A percentile compares a stretch with the other conserved stretches of the same genome.
phyloP scores from a whole-genome alignment of 768 basidiomycete species.

The Cyclocybe aegerita region DNA sequence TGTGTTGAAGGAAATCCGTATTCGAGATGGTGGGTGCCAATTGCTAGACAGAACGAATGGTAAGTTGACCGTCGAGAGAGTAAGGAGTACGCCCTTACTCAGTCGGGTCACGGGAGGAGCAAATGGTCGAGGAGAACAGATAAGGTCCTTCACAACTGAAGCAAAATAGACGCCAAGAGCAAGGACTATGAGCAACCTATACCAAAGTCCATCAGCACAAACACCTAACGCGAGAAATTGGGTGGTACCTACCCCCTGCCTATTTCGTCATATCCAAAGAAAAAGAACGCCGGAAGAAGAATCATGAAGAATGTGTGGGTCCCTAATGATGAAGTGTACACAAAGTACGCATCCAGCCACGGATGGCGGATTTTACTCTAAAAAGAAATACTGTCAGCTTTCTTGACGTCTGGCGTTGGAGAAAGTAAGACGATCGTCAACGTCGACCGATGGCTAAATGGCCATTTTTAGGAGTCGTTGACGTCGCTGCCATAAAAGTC shows the following conservation, averaged over 20 bases:
- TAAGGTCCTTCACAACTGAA: conserved; percentile 84
- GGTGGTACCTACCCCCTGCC: conserved; percentile 66
- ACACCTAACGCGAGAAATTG: neutral
- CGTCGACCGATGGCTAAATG: too few relatives aligned
- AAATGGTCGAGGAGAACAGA: conserved; percentile 89
- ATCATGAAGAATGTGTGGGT: conserved; percentile 96
- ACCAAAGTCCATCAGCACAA: neutral
- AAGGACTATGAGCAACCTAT: conserved; percentile 66
- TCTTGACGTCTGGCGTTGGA: neutral
- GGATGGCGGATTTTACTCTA: conserved; percentile 59
- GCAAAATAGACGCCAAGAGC: conserved; percentile 84
- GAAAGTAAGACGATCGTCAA: neutral
- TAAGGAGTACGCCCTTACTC: conserved; percentile 45
- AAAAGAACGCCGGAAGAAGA: conserved; percentile 81
- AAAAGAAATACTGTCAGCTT: conserved; percentile 3
- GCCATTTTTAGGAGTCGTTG: too few relatives aligned
- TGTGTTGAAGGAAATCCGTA: conserved; percentile 98
- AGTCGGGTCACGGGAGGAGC: conserved; percentile 89
- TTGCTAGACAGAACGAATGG: conserved; percentile 41
- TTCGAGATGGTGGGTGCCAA: conserved; percentile 81
- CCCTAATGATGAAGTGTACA: conserved; percentile 76
- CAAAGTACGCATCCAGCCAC: conserved; percentile 78
- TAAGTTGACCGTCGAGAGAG: neutral
- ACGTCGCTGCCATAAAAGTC: too few relatives aligned
- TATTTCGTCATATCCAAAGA: conserved; percentile 76